Percentiles rank a stretch among this genome's conserved stretches.
Evolutionary conservation across 2,329 filamentous ascomycete species (phyloP).

Genomic region (Aspergillus fructus): DNA sequence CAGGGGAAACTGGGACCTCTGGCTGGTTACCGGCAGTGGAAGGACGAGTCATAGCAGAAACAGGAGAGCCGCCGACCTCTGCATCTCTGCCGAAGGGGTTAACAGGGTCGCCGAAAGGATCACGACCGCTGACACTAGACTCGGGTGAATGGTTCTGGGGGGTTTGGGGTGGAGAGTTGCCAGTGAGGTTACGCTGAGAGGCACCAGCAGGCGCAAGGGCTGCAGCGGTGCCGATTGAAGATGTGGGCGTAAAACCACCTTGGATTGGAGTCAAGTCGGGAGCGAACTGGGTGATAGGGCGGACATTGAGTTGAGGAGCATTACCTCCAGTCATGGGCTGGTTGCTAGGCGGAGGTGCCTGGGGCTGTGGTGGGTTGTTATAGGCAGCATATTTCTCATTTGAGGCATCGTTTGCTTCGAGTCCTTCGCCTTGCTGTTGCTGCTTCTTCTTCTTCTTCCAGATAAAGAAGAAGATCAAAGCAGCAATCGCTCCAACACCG

Average conservation of each 20-base stretch:
- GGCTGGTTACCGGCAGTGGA: constrained; percentile 3
- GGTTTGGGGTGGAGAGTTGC: constrained; percentile 30
- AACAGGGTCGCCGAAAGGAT: constrained; percentile 54
- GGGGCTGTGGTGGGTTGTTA: constrained; percentile 24
- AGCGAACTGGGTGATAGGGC: constrained; percentile 80
- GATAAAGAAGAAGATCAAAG: constrained; percentile 71
- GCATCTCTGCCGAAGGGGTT: constrained; percentile 72
- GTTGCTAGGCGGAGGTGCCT: constrained; percentile 38
- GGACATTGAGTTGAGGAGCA: constrained; percentile 79
- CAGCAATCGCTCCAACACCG: constrained; percentile 63
- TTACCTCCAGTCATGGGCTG: constrained; percentile 44
- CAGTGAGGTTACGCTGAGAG: constrained; percentile 35
- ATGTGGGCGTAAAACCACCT: constrained; percentile 27
- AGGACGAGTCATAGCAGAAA: constrained; percentile 10
- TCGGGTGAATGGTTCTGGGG: constrained; percentile 37
- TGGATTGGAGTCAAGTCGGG: constrained; percentile 57
- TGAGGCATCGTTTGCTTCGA: constrained; percentile 46
- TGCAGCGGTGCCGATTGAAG: constrained; percentile 18
- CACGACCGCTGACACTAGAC: constrained; percentile 40
- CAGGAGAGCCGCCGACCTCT: constrained; percentile 37
- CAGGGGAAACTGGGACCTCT: neutral
- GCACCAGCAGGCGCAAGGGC: constrained; percentile 19
- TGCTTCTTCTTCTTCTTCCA: constrained; percentile 69
- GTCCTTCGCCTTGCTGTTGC: constrained; percentile 41
- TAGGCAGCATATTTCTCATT: constrained; percentile 61